A percentile compares a stretch with the other conserved stretches of the same genome.
Conservation (phyloP, 2,329 filamentous ascomycete species). For the Macrophomina pseudophaseolina region DNA sequence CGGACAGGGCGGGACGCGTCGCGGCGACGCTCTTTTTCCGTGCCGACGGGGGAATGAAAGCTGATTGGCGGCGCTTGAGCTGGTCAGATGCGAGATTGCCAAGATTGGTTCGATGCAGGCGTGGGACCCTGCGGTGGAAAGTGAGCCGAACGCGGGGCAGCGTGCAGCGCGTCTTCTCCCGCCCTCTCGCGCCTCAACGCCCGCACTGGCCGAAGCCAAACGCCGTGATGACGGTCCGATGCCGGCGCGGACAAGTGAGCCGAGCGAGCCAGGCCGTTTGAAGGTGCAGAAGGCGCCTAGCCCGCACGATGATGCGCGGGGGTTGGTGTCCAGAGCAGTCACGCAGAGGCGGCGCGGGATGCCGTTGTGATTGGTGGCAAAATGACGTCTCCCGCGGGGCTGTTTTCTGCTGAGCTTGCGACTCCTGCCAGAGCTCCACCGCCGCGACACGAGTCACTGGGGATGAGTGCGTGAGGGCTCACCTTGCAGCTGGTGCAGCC, state of each 20-base stretch:
- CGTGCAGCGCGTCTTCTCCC: not conserved
- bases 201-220: not conserved
- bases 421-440: constrained; percentile 21
- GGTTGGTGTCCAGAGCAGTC: not conserved
- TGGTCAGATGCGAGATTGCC: not conserved
- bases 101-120: not conserved
- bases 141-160: constrained; percentile 24
- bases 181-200: not conserved
- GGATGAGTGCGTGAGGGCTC: not conserved
- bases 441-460: not conserved
- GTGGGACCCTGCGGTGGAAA: constrained; percentile 11
- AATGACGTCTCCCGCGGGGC: constrained; percentile 17
- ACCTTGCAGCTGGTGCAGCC: not conserved
- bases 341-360: constrained; percentile 1
- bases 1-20: not conserved
- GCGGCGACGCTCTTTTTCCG: not conserved
- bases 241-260: not conserved
- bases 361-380: constrained; percentile 25
- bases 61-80: not conserved
- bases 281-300: not conserved
- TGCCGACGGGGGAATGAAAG: not conserved
- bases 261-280: not conserved
- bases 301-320: not conserved
- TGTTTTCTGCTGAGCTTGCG: constrained; percentile 12
- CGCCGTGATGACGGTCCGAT: not conserved